A percentile compares a stretch with the other conserved stretches of the same genome.
Conservation (phyloP, 2,329 filamentous ascomycete species). For the Penicillium sp. region DNA sequence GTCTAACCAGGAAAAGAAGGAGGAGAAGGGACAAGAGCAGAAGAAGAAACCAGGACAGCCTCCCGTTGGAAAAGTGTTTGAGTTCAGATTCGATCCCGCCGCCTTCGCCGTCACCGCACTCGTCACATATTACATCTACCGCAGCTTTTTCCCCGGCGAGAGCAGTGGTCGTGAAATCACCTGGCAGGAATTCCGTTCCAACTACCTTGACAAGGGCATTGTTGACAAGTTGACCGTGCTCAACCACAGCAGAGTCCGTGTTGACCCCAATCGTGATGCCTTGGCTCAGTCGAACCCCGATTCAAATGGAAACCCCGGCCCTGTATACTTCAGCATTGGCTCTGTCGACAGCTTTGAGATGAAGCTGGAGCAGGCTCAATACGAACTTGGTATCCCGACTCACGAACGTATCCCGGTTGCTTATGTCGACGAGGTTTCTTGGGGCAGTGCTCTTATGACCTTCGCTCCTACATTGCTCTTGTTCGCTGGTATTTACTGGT, state of each 20-base stretch:
- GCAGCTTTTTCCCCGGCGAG: constrained; percentile 65
- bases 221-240: constrained; percentile 89
- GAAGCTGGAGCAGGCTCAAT: constrained; percentile 82
- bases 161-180: constrained; percentile 76
- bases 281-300: constrained; percentile 72
- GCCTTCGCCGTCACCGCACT: constrained; percentile 59
- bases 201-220: constrained; percentile 92
- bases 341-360: constrained; percentile 91
- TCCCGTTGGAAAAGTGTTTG: constrained; percentile 39
- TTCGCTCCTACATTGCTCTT: constrained; percentile 88
- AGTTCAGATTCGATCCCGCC: constrained; percentile 55
- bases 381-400: constrained; percentile 79
- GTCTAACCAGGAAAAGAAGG: constrained; percentile 22
- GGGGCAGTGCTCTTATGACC: constrained; percentile 69
- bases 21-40: constrained; percentile 26
- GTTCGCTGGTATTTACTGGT: constrained; percentile 77
- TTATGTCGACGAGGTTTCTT: constrained; percentile 74
- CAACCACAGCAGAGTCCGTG: constrained; percentile 72
- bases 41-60: constrained; percentile 24
- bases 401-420: constrained; percentile 91
- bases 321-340: constrained; percentile 94
- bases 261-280: constrained; percentile 75
- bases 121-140: constrained; percentile 62
- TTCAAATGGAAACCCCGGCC: constrained; percentile 65
- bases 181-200: constrained; percentile 93